These are phyloP conservation scores for Entomortierella parvispora DNA, from an alignment of 192 early-diverging fungal species.

Conservation along the genomic window DNA sequence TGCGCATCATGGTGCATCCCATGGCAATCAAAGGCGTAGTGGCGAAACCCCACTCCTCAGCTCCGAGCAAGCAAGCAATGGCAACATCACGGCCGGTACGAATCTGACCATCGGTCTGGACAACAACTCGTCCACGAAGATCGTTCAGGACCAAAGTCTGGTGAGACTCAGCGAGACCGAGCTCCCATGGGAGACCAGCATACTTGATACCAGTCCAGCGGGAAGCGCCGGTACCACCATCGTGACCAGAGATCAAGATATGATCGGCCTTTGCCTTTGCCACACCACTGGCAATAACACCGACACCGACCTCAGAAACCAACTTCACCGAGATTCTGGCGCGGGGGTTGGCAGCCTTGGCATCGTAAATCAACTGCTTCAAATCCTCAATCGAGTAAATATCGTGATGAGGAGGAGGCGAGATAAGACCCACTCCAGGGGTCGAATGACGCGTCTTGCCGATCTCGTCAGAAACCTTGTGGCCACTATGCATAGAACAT, in stretches of 20 bases:
- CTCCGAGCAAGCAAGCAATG: slow-evolving; percentile 96
- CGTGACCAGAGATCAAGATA: slow-evolving; percentile 94
- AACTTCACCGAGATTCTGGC: slow-evolving; percentile 97
- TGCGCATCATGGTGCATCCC: slow-evolving; percentile 97
- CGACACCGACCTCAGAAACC: slow-evolving; percentile 97
- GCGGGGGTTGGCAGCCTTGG: slow-evolving; percentile 91
- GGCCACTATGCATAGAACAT: slow-evolving; percentile 58
- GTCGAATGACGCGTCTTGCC: slow-evolving; percentile 93
- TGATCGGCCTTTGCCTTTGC: slow-evolving; percentile 98
- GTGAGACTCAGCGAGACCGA: slow-evolving; percentile 98
- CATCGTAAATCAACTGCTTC: slow-evolving; percentile 98
- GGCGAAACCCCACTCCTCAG: slow-evolving; percentile 99
- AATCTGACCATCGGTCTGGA: slow-evolving; percentile 99
- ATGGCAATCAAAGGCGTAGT: slow-evolving; percentile 98
- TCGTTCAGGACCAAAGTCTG: slow-evolving; percentile 98
- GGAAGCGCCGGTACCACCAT: slow-evolving; percentile 98
- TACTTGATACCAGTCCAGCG: slow-evolving; percentile 99
- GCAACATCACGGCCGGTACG: slow-evolving; percentile 98
- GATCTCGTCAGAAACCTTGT: slow-evolving; percentile 80
- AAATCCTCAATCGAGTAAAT: slow-evolving; percentile 99
- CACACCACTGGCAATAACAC: slow-evolving; percentile 96
- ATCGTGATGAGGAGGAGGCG: slow-evolving; percentile 98
- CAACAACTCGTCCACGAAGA: slow-evolving; percentile 92
- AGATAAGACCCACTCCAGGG: slow-evolving; percentile 95
- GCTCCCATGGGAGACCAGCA: slow-evolving; percentile 98